phyloP scores from a whole-genome alignment of 176 grass and related monocot genomes.

The Aegilops sharonensis region DNA sequence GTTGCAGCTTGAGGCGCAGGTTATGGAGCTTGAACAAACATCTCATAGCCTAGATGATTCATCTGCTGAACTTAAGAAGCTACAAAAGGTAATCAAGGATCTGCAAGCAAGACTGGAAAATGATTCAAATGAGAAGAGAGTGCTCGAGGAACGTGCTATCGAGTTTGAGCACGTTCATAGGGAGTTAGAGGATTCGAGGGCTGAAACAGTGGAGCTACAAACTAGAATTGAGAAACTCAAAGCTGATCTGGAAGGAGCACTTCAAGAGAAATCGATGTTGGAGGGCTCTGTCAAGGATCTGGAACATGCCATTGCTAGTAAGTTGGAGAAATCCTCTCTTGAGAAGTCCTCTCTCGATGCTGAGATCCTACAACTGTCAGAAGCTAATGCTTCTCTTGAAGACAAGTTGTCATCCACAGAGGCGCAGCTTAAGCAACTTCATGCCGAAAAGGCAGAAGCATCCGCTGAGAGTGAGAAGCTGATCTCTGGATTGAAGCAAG shows the following conservation, averaged over 20 bases:
- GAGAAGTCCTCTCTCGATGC: slow-evolving; percentile 47
- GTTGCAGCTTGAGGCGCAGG: slow-evolving; percentile 37
- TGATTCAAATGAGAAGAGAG: slow-evolving; percentile 41
- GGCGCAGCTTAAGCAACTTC: slow-evolving; percentile 40
- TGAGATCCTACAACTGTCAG: slow-evolving; percentile 36
- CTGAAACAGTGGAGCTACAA: slow-evolving; percentile 35
- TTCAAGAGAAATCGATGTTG: slow-evolving; percentile 50
- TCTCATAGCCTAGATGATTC: slow-evolving; percentile 47
- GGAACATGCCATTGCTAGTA: slow-evolving; percentile 34
- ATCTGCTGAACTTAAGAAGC: slow-evolving; percentile 27
- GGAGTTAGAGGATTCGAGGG: slow-evolving; percentile 47
- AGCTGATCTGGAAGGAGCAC: slow-evolving; percentile 40
- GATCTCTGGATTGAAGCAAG: slow-evolving; percentile 46
- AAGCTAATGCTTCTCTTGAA: slow-evolving; percentile 46
- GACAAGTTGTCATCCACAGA: slow-evolving; percentile 38
- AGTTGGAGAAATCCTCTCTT: slow-evolving; percentile 35
- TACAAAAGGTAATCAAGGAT: slow-evolving; percentile 50
- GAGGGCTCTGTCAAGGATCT: slow-evolving; percentile 42
- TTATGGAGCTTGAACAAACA: slow-evolving; percentile 49
- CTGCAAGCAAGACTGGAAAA: slow-evolving; percentile 57
- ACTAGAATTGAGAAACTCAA: slow-evolving; percentile 44
- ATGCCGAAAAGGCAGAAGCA: slow-evolving; percentile 28
- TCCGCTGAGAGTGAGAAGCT: slow-evolving; percentile 42
- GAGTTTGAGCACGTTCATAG: slow-evolving; percentile 47
- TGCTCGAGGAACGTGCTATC: slow-evolving; percentile 49